A percentile compares a stretch with the other conserved stretches of the same genome.
These are phyloP conservation scores for Agaricus bisporus DNA, from an alignment of 768 basidiomycete species.

Conservation along the genomic window DNA sequence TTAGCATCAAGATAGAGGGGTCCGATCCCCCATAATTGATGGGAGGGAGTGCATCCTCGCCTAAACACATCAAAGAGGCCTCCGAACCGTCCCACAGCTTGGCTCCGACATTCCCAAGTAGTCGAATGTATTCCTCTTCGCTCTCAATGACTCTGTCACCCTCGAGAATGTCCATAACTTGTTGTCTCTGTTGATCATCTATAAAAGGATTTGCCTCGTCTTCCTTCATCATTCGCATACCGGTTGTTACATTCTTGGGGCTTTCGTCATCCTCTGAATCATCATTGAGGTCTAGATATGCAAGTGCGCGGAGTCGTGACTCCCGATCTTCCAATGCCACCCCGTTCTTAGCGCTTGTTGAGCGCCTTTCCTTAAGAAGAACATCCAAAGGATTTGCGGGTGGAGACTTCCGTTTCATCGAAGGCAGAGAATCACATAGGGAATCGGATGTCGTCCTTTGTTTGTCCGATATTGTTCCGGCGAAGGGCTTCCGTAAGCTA, in stretches of 20 bases:
- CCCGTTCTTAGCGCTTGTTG: conserved; percentile 33
- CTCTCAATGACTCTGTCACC: conserved; percentile 19
- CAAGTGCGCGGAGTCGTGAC: conserved; percentile 24
- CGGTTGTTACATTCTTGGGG: neutral
- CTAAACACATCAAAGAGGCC: neutral
- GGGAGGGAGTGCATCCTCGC: neutral
- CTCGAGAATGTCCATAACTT: conserved; percentile 2
- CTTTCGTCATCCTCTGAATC: conserved; percentile 3
- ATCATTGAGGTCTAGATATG: conserved; percentile 17
- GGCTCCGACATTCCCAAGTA: neutral
- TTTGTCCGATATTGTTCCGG: neutral
- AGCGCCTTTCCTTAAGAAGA: conserved; percentile 48
- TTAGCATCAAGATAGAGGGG: neutral
- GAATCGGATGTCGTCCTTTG: neutral
- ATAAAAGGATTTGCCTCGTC: conserved; percentile 5
- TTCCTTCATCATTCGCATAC: neutral
- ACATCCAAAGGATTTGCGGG: conserved; percentile 46
- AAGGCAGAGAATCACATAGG: neutral
- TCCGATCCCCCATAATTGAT: neutral
- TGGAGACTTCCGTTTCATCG: conserved; percentile 7
- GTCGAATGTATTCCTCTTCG: conserved; percentile 20
- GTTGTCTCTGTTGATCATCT: conserved; percentile 1
- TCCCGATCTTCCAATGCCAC: conserved; percentile 40
- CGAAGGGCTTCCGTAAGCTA: neutral
- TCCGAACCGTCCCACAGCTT: neutral